These are phyloP conservation scores for Pontederia crassipes DNA, from an alignment of 176 grass and related monocot species.

Conservation along the genomic window DNA sequence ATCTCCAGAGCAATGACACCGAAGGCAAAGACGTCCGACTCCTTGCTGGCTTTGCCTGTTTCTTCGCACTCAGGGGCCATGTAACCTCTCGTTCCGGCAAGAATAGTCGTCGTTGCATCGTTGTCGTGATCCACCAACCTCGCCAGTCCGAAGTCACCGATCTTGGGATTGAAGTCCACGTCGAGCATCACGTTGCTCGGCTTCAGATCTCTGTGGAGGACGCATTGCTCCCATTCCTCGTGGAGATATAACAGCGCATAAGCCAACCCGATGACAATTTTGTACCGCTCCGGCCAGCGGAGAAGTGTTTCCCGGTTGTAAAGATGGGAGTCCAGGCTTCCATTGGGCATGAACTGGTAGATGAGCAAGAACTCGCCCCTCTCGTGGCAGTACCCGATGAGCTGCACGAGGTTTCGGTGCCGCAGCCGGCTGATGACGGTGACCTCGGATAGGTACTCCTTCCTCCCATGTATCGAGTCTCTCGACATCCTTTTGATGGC, in stretches of 20 bases:
- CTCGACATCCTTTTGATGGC: slow-evolving; percentile 51
- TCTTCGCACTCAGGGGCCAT: not conserved
- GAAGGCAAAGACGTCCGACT: not conserved
- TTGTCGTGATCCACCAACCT: slow-evolving; percentile 1
- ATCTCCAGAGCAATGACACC: slow-evolving; percentile 1
- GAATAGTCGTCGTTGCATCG: not conserved
- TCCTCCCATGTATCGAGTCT: slow-evolving; percentile 11
- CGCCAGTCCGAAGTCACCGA: not conserved
- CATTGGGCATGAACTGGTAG: slow-evolving; percentile 9
- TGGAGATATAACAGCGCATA: not conserved
- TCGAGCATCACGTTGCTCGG: slow-evolving; percentile 13
- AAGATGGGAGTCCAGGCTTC: slow-evolving; percentile 48
- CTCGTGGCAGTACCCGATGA: slow-evolving; percentile 4
- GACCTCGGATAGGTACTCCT: slow-evolving; percentile 2
- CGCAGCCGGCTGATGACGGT: slow-evolving; percentile 3
- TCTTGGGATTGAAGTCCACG: not conserved
- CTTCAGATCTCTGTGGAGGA: not conserved
- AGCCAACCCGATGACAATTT: not conserved
- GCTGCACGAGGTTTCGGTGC: slow-evolving; percentile 14
- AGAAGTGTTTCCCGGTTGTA: slow-evolving; percentile 21
- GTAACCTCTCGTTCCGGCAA: slow-evolving; percentile 1
- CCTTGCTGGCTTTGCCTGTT: slow-evolving; percentile 1
- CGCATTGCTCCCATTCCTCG: slow-evolving; percentile 7
- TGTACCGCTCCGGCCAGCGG: slow-evolving; percentile 9
- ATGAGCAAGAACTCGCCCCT: not conserved